Evolutionary conservation across 2,329 filamentous ascomycete genomes (phyloP), one percentile per base, ranked within the genome.

Genomic region (Falciphora oryzae): DNA sequence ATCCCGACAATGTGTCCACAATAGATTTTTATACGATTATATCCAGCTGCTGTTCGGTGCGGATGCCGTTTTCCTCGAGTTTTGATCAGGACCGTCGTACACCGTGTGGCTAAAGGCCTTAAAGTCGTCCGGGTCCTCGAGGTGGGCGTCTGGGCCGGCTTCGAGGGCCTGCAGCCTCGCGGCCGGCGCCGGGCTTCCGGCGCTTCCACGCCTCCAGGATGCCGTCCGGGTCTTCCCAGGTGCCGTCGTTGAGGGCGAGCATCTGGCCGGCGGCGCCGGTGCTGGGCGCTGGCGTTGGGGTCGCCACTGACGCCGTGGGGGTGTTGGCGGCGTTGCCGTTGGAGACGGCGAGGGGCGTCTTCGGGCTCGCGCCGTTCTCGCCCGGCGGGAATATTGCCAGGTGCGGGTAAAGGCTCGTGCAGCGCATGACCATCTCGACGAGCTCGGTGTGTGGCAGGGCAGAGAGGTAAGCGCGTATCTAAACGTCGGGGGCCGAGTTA

Each of bases 381-480:
- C 65, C 56, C 3, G 64, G 53, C 59, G 81, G 82, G 70, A 91
- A 92, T 63, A 93, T 78, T 6, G 88, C 85, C 7, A 93, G 77
- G 63, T 87, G 82, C 3, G 89, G 88, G 66, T 90, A 81, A 2
- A 85, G 74, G 60, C 83, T 82, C 32, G 84, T 85, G 65, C 86
- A 81, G 67, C 84, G 82, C 65, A 91, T 79, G 50, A 92, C 78
- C 32, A 92, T 80, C 63, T 84, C 83, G 60, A 92, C 83, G 1
- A 93, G 79, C 56, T 87, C 80, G 13, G 80, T 75, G 68, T 86
- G 84, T 2, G 89, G 78, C 35, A 92, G 79, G 16, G 80, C 80
- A 0, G 81, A 81, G 63, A 93, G 79, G 72, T 91, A 91, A 38
- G 80, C 77, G 57, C 83, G 83, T 79, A 85, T 88, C 80, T 90